Conservation (phyloP, 2,329 filamentous ascomycete species). For the Daldinia sp. region DNA sequence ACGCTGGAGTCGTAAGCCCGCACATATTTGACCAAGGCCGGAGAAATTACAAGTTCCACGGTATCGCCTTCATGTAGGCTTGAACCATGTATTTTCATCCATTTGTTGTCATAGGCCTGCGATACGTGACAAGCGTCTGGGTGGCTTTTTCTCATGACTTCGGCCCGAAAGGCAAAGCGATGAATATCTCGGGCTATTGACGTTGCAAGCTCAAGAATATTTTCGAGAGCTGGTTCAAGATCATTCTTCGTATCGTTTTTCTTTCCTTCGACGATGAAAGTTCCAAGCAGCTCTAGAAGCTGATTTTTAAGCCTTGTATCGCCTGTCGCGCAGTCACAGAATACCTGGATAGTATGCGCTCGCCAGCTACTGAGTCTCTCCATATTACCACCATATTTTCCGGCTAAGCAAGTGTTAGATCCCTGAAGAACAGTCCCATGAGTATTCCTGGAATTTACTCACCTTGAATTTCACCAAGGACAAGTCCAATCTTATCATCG, state of each 20-base stretch:
- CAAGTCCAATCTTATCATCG: constrained; percentile 1
- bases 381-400: constrained; percentile 3
- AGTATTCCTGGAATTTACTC: not conserved
- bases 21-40: constrained; percentile 1
- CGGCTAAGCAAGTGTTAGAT: constrained; percentile 4
- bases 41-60: constrained; percentile 5
- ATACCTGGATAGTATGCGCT: constrained; percentile 5
- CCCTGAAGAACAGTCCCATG: not conserved
- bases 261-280: constrained; percentile 2
- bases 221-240: not conserved
- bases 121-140: not conserved
- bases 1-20: not conserved
- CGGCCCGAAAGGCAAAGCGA: not conserved
- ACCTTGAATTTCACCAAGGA: constrained; percentile 11
- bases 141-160: constrained; percentile 11
- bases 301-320: not conserved
- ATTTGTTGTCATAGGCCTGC: not conserved
- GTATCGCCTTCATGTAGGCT: not conserved
- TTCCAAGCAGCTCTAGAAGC: not conserved
- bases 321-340: constrained; percentile 2
- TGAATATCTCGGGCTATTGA: constrained; percentile 8
- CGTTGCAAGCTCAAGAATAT: not conserved
- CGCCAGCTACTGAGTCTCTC: not conserved
- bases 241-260: not conserved
- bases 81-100: not conserved